Evolutionary conservation across 345 rosid species (phyloP), one percentile per base, ranked within the genome.

Genomic region (Murraya paniculata): DNA sequence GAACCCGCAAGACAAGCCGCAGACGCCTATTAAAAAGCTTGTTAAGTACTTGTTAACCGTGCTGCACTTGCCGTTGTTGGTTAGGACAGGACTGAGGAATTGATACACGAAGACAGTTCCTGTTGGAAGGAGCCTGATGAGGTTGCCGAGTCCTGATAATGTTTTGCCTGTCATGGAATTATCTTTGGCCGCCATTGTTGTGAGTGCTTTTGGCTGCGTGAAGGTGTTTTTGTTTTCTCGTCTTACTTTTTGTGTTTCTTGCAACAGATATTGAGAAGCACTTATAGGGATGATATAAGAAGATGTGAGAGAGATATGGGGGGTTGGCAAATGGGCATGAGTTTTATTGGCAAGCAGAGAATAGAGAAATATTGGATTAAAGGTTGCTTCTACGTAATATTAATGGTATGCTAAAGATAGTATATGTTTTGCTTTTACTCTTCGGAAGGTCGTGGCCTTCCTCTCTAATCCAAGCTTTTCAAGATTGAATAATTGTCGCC

Each of bases 121-220:
- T 21, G 98, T 91, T 0, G 98, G 98, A 45, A 95, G 98, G 68
- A 93, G 90, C 89, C 87, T 91, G 78, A 95, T 66, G 45, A 95
- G 92, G 86, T 88, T 95, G 2, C 94, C 90, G 0, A 90, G 45
- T 22, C 97, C 93, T 6, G 79, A 33, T 14, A 90, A 84, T 56
- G 94, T 83, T 79, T 61, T 86, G 73, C 81, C 94, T 45, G 81
- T 68, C 36, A 85, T 62, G 64, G 89, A 83, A 73, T 58, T 81
- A 38, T 65, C 48, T 21, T 65, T 65, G 25, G 88, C 57, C 57
- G 1, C 57, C 57, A 53, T 53, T 53, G 6, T 53, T 18, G 57
- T 5, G 57, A 18, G 50, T 62, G 50, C 50, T 45, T 64, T 72
- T 74, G 10, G 11, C 57, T 73, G 73, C 56, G 10, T n/a, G 59